phyloP scores from a whole-genome alignment of 1,284 basidiomycete genomes.

The Volvariella volvacea region DNA sequence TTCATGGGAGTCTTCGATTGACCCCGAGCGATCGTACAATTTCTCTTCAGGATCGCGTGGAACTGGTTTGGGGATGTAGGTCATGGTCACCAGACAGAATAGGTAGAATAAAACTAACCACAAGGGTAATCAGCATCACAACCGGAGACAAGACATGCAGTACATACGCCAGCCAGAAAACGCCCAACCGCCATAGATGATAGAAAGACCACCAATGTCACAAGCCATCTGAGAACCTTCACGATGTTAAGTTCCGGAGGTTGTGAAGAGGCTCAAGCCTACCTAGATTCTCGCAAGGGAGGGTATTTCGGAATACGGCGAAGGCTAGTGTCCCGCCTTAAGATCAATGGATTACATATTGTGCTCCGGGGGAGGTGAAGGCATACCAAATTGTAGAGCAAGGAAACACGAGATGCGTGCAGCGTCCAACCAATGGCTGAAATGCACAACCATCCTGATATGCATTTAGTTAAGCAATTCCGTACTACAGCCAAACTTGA shows the following conservation, averaged over 20 bases:
- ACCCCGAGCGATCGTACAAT: too few species aligned
- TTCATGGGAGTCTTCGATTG: too few species aligned
- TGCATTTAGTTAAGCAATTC: neutral
- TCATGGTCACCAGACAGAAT: slow-evolving; percentile 21
- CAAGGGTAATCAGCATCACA: too few species aligned
- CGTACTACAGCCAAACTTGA: neutral
- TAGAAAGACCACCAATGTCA: slow-evolving; percentile 22
- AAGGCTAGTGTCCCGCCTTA: slow-evolving; percentile 27
- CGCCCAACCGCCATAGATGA: slow-evolving; percentile 31
- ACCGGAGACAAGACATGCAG: neutral
- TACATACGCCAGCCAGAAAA: slow-evolving; percentile 30
- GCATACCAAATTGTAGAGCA: slow-evolving; percentile 8
- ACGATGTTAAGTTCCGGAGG: neutral
- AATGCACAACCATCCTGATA: neutral
- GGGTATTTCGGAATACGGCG: slow-evolving; percentile 23
- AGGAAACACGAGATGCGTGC: slow-evolving; percentile 21
- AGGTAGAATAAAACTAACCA: slow-evolving; percentile 20
- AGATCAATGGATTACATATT: too few species aligned
- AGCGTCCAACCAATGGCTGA: neutral
- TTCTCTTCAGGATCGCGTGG: slow-evolving; percentile 15
- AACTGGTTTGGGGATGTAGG: slow-evolving; percentile 17
- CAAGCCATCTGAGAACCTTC: slow-evolving; percentile 28
- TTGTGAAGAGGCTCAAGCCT: too few species aligned
- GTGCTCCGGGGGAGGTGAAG: neutral
- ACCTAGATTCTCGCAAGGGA: slow-evolving; percentile 25